Base-by-base conservation (phyloP, 345 rosid genomes). In the Mercurialis annua region DNA sequence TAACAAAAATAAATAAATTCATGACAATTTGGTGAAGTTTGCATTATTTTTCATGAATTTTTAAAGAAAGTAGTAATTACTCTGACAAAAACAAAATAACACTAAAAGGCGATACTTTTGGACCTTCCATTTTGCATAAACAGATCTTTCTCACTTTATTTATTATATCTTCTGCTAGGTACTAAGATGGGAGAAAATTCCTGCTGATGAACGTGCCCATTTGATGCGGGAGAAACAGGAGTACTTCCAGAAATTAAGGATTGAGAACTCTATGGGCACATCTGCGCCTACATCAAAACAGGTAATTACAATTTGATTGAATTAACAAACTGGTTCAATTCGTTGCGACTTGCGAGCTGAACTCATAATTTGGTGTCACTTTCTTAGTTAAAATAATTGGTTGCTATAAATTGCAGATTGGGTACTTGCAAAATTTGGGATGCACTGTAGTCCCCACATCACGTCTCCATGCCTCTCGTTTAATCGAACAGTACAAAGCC, bases 211-310 rank as follows among this genome's bases (percentile, higher is more conserved):
- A 56, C 86, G 96, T 24, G 94, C 96, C 75, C 96, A 88, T 73
- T 27, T 93, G 73, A 76, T 75, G 88, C 83, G 90, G 40, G 98
- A 93, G 78, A 93, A 93, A 78, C 98, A 88, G 98, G 98, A 93
- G 71, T 89, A 89, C 71, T 90, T 90, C 77, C 92, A 82, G 77
- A 93, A 89, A 71, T 75, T 86, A 61, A 82, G 89, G 74, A 83
- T 86, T 30, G 97, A 93, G 81, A 93, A 79, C 67, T 90, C 97
- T 43, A 90, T 93, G 98, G 71, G 88, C 61, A 80, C 92, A 34
- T 83, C 94, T 7, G 87, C 75, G 65, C 83, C 98, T 62, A 90
- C 98, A 27, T 50, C 85, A 27, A 93, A 93, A 76, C 97, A 93
- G 97, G 98, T 93, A 68, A 54, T 7, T 36, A 6, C 7, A 5